Base-by-base conservation (phyloP, 2,329 filamentous ascomycete genomes). In the Scedosporium boydii region DNA sequence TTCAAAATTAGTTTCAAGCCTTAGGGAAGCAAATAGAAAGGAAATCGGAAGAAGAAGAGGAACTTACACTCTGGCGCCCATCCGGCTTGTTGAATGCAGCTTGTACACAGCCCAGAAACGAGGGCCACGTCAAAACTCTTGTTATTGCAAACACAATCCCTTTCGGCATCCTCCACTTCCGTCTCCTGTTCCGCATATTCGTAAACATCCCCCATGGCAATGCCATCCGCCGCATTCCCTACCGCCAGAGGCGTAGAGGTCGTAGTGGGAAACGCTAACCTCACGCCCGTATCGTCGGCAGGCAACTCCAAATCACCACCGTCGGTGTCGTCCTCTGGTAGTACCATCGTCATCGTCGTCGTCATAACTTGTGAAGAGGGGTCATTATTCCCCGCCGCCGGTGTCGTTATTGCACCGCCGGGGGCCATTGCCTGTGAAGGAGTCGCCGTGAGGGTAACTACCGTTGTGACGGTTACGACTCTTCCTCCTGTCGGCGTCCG, bases 101-200 rank as follows among this genome's bases (percentile, higher is more conserved):
- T 73, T 18, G 75, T 69, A 48, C 76, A 78, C 7, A 77, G 65
- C 1, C 69, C 74, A 5, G 74, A 72, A n/a, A 78, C 65, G 44
- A 68, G 64, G 41, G 71, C 68, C 12, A 78, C 76, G 56, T 78
- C 69, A 60, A 78, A 77, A 65, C 76, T 77, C 61, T 68, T 66
- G 60, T 77, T 77, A 6, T 65, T 59, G 59, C 76, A 78, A 3
- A 76, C 72, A 60, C 76, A 78, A 14, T 69, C 64, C 60, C 69
- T 66, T 62, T 78, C 76, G 1, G 69, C 69, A 16, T 68, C 66
- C 38, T 68, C 66, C 29, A 64, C 64, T 7, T 62, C 48, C 34
- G 57, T 41, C 61, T 58, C 21, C 23, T 58, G 58, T 59, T 62
- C 58, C 27, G 63, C 64, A 18, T 57, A 44, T 27, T 61, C 58